Evolutionary conservation across 495 filamentous ascomycete species (phyloP).

Genomic region (Lindgomyces ingoldianus): DNA sequence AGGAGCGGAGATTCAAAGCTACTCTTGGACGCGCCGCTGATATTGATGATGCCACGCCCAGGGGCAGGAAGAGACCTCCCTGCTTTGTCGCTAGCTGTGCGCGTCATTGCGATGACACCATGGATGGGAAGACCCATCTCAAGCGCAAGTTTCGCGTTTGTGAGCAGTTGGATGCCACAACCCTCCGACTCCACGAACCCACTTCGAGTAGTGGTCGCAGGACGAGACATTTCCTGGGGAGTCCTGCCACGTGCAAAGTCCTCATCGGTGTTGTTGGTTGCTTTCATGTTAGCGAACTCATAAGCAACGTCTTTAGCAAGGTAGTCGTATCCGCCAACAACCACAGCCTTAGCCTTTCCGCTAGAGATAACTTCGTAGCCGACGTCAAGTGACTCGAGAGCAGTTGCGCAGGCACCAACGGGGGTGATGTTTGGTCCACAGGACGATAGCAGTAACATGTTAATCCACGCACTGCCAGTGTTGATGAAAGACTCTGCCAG

Average conservation of each 20-base stretch:
- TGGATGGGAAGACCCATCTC: constrained; percentile 99
- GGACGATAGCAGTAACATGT: constrained; percentile 95
- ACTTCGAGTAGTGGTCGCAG: constrained; percentile 91
- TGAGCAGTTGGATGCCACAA: constrained; percentile 96
- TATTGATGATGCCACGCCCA: constrained; percentile 96
- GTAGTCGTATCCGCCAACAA: constrained; percentile 98
- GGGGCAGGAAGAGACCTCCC: constrained; percentile 95
- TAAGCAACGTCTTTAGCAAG: constrained; percentile 99
- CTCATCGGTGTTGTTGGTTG: constrained; percentile 93
- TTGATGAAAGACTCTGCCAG: constrained; percentile 99
- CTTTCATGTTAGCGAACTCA: constrained; percentile 99
- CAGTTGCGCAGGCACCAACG: constrained; percentile 94
- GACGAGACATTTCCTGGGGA: constrained; percentile 95
- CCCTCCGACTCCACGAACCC: constrained; percentile 99
- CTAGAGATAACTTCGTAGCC: constrained; percentile 97
- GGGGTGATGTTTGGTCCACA: constrained; percentile 99
- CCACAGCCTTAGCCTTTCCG: constrained; percentile 93
- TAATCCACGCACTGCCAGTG: constrained; percentile 99
- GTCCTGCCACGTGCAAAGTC: constrained; percentile 95
- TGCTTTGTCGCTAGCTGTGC: constrained; percentile 99
- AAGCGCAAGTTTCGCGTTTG: constrained; percentile 91
- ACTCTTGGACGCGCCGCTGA: constrained; percentile 82
- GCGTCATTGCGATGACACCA: constrained; percentile 88
- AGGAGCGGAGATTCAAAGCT: constrained; percentile 93
- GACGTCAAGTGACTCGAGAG: constrained; percentile 95